Evolutionary conservation across 139 green algal genomes (phyloP).

Genomic region (Desmodesmus armatus): DNA sequence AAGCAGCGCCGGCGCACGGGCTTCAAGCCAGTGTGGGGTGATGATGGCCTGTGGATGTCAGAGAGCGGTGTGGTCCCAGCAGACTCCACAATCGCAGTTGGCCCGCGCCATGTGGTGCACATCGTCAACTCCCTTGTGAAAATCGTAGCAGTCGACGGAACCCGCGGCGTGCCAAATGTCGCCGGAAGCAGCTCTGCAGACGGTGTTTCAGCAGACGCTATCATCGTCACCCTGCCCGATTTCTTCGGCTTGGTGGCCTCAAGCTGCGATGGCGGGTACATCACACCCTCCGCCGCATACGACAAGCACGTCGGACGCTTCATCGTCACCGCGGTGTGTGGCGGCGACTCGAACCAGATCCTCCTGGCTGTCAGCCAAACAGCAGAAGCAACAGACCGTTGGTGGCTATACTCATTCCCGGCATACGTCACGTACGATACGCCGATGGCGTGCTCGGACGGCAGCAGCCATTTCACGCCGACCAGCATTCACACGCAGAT

Average conservation of each 20-base stretch:
- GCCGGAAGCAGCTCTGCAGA: background rate
- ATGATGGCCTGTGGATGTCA: background rate
- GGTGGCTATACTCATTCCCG: conserved; percentile 35
- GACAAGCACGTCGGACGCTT: conserved; percentile 35
- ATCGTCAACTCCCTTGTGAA: conserved; percentile 31
- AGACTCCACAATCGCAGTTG: conserved; percentile 18
- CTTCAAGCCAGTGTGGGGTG: background rate
- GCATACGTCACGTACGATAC: background rate
- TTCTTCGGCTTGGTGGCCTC: conserved; percentile 28
- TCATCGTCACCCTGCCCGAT: conserved; percentile 12
- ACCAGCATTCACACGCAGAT: conserved; percentile 10
- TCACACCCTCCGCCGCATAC: conserved; percentile 14
- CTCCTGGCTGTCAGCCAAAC: conserved; percentile 18
- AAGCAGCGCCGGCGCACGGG: background rate
- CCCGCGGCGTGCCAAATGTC: too few relatives aligned
- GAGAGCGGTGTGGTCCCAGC: conserved; percentile 24
- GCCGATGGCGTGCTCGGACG: background rate
- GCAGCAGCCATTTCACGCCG: background rate
- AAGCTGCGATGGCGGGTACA: conserved; percentile 34
- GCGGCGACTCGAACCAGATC: conserved; percentile 18
- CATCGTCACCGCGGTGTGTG: conserved; percentile 35
- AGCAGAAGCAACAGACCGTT: background rate
- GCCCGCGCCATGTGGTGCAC: conserved; percentile 7
- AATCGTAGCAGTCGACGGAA: conserved; percentile 16
- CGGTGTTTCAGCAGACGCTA: background rate